phyloP scores from a whole-genome alignment of 2,329 filamentous ascomycete species.

The Mariannaea sp. region DNA sequence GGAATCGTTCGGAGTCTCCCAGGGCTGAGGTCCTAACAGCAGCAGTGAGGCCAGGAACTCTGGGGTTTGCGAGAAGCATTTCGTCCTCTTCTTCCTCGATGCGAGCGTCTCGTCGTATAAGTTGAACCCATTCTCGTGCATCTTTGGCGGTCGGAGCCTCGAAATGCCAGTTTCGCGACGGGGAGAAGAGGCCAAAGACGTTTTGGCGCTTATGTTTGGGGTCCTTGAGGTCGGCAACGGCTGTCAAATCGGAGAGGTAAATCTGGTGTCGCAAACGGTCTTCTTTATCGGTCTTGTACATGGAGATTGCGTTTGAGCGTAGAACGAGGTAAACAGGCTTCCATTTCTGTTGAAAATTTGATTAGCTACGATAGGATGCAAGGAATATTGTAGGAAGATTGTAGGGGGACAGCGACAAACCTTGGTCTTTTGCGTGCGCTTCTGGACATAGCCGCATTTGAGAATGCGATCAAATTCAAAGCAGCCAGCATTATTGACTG shows the following conservation, averaged over 20 bases:
- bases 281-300: constrained; percentile 92
- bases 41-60: constrained; percentile 53
- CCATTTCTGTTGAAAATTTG: constrained; percentile 69
- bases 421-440: constrained; percentile 93
- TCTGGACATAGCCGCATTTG: constrained; percentile 84
- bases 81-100: constrained; percentile 90
- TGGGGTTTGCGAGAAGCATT: constrained; percentile 73
- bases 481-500: constrained; percentile 91
- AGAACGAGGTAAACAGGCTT: constrained; percentile 88
- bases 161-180: constrained; percentile 88
- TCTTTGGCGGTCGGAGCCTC: constrained; percentile 76
- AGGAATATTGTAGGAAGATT: background rate
- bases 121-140: constrained; percentile 82
- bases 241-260: constrained; percentile 85
- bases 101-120: constrained; percentile 78
- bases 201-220: constrained; percentile 85
- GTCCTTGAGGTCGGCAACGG: constrained; percentile 85
- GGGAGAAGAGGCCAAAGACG: constrained; percentile 91
- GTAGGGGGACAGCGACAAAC: too few species aligned
- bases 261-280: constrained; percentile 88
- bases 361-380: constrained; percentile 16
- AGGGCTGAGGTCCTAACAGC: constrained; percentile 32
- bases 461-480: constrained; percentile 95
- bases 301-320: constrained; percentile 84
- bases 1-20: constrained; percentile 48